Percentiles rank a stretch among this genome's conserved stretches.
phyloP scores from a whole-genome alignment of 305 asterid species.

The Fraxinus angustifolia region DNA sequence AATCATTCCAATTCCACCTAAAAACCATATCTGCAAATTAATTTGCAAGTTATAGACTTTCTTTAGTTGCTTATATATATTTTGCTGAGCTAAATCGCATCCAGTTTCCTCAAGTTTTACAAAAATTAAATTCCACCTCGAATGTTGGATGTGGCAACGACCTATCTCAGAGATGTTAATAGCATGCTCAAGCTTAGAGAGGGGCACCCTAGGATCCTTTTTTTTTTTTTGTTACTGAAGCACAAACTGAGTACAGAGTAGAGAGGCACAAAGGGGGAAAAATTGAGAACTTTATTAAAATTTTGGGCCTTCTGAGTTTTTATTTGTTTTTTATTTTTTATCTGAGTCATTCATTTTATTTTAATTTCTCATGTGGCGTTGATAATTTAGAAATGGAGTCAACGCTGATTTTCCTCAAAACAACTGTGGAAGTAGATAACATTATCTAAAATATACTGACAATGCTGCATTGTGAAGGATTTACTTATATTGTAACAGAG shows the following conservation, averaged over 20 bases:
- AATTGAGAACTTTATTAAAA: background rate
- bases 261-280: background rate
- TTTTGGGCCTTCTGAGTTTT: background rate
- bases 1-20: background rate
- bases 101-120: background rate
- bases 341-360: background rate
- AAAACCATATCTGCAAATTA: background rate
- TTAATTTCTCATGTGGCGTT: background rate
- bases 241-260: background rate
- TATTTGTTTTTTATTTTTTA: background rate
- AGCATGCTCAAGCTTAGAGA: background rate
- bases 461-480: background rate
- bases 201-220: background rate
- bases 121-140: background rate
- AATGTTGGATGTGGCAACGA: background rate
- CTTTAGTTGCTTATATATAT: background rate
- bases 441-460: background rate
- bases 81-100: background rate
- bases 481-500: background rate
- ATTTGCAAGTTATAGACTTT: background rate
- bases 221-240: background rate
- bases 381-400: background rate
- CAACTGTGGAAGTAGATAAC: background rate
- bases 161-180: background rate
- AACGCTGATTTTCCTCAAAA: background rate